Evolutionary conservation across 192 early-diverging fungal genomes (phyloP), one percentile per base, ranked within the genome.

Genomic region (Funneliformis geosporum): DNA sequence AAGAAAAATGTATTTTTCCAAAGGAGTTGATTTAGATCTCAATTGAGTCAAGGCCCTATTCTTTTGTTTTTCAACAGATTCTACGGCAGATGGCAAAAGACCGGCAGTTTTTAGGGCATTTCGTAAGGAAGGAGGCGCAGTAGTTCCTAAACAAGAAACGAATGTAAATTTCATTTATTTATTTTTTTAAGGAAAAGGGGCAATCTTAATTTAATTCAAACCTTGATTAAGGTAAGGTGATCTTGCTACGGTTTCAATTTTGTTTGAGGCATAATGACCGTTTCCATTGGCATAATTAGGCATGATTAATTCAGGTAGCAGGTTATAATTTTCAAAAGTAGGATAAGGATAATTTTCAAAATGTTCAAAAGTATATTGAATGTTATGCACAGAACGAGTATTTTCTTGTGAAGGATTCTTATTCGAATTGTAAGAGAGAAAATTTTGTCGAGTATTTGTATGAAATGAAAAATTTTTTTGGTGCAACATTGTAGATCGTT

Each of bases 1-100:
- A 82, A 98, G 85, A 84, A 95, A 97, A 50, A 92, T 89, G 83
- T 95, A 96, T 83, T 96, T 94, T 67, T 96, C 94, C 55, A 98
- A 84, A 14, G 90, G 81, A 6, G 89, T 86, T 23, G 88, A 80
- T 85, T 94, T 91, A 82, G 87, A 83, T 55, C 90, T 84, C 28
- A 98, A 83, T 84, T 93, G 91, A 59, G 86, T 83, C 18, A 94
- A 80, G 4, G 92, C 93, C 71, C 95, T 93, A 47, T 88, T 87
- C 77, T 93, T 92, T 83, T 98, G 95, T 12, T 82, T 82, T 4
- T 91, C 89, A 68, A 94, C 86, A 72, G 83, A 89, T 86, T 96
- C 95, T 76, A 95, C 87, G 42, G 86, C 89, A 43, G 89, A 80
- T 9, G 96, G 96, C 5, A 90, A 78, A 50, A 96, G 87, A 43